Conservation (phyloP, 2,329 filamentous ascomycete species). For the Botryotinia globosa region DNA sequence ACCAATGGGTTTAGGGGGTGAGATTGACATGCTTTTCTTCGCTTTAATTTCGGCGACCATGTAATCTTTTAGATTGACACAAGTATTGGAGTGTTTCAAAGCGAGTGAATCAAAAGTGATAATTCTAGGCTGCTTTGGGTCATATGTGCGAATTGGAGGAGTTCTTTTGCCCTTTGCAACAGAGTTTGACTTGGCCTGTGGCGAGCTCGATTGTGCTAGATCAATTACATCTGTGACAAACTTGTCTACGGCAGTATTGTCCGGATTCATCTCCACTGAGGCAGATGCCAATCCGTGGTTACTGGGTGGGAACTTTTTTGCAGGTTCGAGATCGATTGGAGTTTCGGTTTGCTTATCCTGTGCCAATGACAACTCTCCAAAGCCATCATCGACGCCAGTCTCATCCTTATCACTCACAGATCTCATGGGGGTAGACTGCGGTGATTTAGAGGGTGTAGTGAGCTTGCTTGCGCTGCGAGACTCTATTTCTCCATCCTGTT, state of each 20-base stretch:
- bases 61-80: constrained; percentile 71
- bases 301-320: neutral
- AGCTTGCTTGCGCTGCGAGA: neutral
- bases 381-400: neutral
- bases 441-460: neutral
- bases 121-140: constrained; percentile 62
- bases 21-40: constrained; percentile 47
- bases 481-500: neutral
- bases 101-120: constrained; percentile 86
- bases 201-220: constrained; percentile 10
- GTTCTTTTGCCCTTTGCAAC: constrained; percentile 38
- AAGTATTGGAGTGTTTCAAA: constrained; percentile 59
- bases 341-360: neutral
- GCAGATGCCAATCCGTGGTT: neutral
- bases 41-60: constrained; percentile 68
- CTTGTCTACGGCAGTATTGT: neutral
- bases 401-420: neutral
- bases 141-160: constrained; percentile 42
- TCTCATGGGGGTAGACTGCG: neutral
- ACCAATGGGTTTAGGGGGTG: constrained; percentile 41
- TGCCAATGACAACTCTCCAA: neutral
- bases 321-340: neutral
- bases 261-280: neutral
- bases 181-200: constrained; percentile 13
- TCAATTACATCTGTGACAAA: neutral